Conservation (phyloP, 495 filamentous ascomycete genomes). For the Chaetomium tenue region DNA sequence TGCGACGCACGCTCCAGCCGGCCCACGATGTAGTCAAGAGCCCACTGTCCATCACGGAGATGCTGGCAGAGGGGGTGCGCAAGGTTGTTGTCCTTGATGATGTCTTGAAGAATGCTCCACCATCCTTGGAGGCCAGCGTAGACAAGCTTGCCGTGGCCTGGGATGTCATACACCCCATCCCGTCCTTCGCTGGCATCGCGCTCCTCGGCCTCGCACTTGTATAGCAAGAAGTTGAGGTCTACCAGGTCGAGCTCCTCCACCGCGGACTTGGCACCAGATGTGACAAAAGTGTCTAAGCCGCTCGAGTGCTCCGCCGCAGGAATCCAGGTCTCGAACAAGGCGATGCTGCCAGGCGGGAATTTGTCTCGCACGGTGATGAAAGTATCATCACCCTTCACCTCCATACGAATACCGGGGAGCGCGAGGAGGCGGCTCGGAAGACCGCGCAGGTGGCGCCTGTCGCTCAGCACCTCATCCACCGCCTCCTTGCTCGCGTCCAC, state of each 20-base stretch:
- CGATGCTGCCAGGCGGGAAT: slow-evolving; percentile 90
- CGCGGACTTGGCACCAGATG: slow-evolving; percentile 74
- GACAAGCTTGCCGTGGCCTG: slow-evolving; percentile 75
- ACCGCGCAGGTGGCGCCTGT: slow-evolving; percentile 70
- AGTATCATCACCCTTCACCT: slow-evolving; percentile 66
- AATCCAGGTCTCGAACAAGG: slow-evolving; percentile 94
- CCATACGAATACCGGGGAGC: slow-evolving; percentile 67
- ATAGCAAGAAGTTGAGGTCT: slow-evolving; percentile 90
- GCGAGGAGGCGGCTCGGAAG: slow-evolving; percentile 76
- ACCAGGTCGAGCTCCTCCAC: slow-evolving; percentile 69
- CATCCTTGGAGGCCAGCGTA: slow-evolving; percentile 98
- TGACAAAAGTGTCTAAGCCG: slow-evolving; percentile 79
- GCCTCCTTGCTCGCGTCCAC: slow-evolving; percentile 69
- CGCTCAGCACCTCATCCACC: slow-evolving; percentile 59
- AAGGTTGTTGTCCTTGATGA: slow-evolving; percentile 86
- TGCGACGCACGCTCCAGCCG: slow-evolving; percentile 71
- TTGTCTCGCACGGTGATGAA: slow-evolving; percentile 73
- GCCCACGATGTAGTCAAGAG: slow-evolving; percentile 81
- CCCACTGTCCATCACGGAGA: slow-evolving; percentile 87
- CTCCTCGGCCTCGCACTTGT: slow-evolving; percentile 91
- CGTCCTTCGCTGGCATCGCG: slow-evolving; percentile 71
- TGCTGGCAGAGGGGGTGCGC: slow-evolving; percentile 92
- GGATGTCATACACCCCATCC: slow-evolving; percentile 86
- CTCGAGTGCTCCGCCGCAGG: slow-evolving; percentile 74
- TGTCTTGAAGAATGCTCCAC: slow-evolving; percentile 88